phyloP scores from a whole-genome alignment of 2,329 filamentous ascomycete species.

The Colletotrichum lupini region DNA sequence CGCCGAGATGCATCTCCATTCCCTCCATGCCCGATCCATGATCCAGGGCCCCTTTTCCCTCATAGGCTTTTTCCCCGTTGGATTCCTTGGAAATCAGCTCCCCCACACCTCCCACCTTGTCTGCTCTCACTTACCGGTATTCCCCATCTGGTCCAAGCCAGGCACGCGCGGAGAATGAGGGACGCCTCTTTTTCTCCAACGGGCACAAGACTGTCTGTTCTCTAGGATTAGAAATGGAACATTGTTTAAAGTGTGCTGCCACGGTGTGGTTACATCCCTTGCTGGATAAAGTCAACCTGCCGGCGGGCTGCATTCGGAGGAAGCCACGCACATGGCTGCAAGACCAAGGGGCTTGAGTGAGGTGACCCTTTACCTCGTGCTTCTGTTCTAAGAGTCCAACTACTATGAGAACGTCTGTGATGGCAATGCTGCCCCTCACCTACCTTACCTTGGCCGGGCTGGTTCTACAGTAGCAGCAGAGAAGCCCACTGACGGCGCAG shows the following conservation, averaged over 20 bases:
- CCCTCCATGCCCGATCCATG: background rate
- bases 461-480: background rate
- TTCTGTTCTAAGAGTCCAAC: too few relatives aligned
- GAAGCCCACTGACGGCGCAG: background rate
- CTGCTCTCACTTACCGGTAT: background rate
- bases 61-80: too few relatives aligned
- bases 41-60: background rate
- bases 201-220: background rate
- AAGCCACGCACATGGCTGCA: conserved; percentile 5
- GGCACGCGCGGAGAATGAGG: conserved; percentile 14
- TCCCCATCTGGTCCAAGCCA: background rate
- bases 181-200: conserved; percentile 32
- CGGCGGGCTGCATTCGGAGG: conserved; percentile 3
- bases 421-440: background rate
- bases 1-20: conserved; percentile 41
- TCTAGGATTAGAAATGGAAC: too few relatives aligned
- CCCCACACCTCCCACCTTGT: background rate
- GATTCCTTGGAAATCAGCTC: background rate
- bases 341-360: background rate
- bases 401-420: background rate
- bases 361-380: background rate
- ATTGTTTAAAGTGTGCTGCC: too few relatives aligned
- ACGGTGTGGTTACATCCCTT: conserved; percentile 13
- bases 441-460: background rate
- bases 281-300: background rate